These are phyloP conservation scores for Ophiorrhiza pumila DNA, from an alignment of 257 asterid genomes.

Conservation along the genomic window DNA sequence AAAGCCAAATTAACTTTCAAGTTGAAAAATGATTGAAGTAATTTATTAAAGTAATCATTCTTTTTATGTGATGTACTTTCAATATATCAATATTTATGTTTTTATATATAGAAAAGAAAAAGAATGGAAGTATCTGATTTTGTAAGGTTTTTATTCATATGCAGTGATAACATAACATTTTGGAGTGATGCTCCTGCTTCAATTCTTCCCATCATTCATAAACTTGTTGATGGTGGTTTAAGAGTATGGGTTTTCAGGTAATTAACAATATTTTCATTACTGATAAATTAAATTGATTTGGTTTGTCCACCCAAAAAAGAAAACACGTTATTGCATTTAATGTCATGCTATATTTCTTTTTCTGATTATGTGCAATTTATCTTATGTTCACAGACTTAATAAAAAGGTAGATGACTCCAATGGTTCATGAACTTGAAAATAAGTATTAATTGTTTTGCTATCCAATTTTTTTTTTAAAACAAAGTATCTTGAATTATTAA, in stretches of 20 bases:
- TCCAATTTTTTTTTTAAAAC: too few species aligned
- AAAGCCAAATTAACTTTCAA: too few species aligned
- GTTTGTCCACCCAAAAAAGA: too few species aligned
- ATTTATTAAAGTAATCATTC: not conserved
- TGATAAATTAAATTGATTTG: too few species aligned
- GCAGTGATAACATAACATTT: slow-evolving; percentile 46
- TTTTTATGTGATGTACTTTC: not conserved
- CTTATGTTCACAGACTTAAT: too few species aligned
- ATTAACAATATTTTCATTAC: not conserved
- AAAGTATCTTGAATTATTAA: too few species aligned
- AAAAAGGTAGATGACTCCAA: too few species aligned
- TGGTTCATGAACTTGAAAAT: too few species aligned
- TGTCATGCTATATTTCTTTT: not conserved
- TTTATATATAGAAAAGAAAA: not conserved
- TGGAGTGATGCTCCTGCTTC: slow-evolving; percentile 56
- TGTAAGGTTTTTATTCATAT: not conserved
- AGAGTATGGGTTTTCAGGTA: slow-evolving; percentile 85
- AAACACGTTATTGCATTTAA: not conserved
- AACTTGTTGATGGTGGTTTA: slow-evolving; percentile 45
- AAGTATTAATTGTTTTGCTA: too few species aligned
- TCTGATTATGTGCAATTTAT: too few species aligned
- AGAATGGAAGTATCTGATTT: not conserved
- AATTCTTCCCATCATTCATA: slow-evolving; percentile 52
- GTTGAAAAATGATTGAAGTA: too few species aligned
- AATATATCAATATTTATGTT: not conserved